These are phyloP conservation scores for Emmonsiellopsis sp. DNA, from an alignment of 2,329 filamentous ascomycete species.

Conservation along the genomic window DNA sequence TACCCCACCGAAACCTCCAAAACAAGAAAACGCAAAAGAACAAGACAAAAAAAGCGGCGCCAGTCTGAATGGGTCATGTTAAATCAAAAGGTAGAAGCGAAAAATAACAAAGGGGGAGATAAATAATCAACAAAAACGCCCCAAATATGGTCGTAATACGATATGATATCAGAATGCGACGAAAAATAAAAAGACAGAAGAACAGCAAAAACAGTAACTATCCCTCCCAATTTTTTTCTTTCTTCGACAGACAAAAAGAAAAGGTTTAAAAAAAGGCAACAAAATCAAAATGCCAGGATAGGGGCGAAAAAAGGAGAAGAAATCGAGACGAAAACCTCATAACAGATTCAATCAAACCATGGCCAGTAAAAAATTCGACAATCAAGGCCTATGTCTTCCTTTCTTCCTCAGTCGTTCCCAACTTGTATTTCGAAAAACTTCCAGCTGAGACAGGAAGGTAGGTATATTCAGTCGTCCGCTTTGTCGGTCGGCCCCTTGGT, in stretches of 20 bases:
- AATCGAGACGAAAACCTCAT: not conserved
- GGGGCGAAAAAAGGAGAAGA: not conserved
- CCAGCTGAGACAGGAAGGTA: not conserved
- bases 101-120: slow-evolving; percentile 9
- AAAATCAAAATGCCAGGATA: not conserved
- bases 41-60: not conserved
- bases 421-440: not conserved
- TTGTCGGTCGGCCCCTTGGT: no score
- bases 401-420: not conserved
- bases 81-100: not conserved
- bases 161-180: not conserved
- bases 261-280: not conserved
- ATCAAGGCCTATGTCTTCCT: not conserved
- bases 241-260: not conserved
- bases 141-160: not conserved
- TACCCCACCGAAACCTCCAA: no score
- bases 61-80: not conserved
- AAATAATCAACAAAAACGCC: slow-evolving; percentile 17
- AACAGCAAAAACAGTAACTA: not conserved
- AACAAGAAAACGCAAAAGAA: not conserved
- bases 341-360: not conserved
- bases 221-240: no score
- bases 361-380: not conserved
- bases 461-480: not conserved
- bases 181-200: not conserved